Evolutionary conservation across 805 yeast species (phyloP).

Genomic region (Kuraishia piskuri): DNA sequence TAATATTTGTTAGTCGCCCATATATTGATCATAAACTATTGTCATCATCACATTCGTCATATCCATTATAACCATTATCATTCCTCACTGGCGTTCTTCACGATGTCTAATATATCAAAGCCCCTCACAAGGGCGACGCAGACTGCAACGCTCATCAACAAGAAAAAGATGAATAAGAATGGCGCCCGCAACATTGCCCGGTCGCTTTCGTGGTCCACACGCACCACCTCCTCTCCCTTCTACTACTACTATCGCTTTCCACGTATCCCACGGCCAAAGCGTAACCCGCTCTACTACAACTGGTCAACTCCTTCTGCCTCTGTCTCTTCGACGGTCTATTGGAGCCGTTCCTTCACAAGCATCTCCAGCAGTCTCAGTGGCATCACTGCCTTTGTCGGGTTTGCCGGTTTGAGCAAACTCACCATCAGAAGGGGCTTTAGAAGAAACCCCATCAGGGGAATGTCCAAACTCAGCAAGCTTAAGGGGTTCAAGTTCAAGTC

Average conservation of each 20-base stretch:
- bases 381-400: neutral
- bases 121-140: conserved; percentile 3
- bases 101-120: conserved; percentile 1
- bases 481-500: too few relatives aligned
- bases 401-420: conserved; percentile 13
- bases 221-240: neutral
- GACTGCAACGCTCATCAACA: neutral
- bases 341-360: neutral
- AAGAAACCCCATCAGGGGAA: neutral
- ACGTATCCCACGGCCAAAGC: conserved; percentile 47
- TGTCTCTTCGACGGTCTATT: neutral
- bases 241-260: conserved; percentile 35
- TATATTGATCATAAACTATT: too few relatives aligned
- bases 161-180: neutral
- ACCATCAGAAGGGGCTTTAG: neutral
- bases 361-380: neutral
- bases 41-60: too few relatives aligned
- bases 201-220: neutral
- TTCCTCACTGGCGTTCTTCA: too few relatives aligned
- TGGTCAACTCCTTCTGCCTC: neutral
- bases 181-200: neutral
- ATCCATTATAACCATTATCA: too few relatives aligned
- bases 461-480: neutral
- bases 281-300: conserved; percentile 41
- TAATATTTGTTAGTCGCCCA: too few relatives aligned